phyloP scores from a whole-genome alignment of 2,329 filamentous ascomycete genomes.

The Fusarium chaquense region DNA sequence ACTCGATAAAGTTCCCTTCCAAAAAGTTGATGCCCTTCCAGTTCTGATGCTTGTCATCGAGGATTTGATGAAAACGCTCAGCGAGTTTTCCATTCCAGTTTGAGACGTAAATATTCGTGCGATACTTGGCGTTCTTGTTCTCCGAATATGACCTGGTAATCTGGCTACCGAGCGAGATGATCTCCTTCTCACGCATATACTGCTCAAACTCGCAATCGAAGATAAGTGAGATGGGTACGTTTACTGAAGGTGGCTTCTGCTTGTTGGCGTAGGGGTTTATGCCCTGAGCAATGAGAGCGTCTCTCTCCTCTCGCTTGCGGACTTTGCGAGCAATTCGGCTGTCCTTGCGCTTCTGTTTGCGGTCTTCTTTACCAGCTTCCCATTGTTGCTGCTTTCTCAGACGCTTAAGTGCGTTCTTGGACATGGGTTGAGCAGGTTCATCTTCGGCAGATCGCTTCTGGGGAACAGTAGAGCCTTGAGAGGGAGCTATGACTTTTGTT shows the following conservation, averaged over 20 bases:
- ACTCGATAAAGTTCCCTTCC: slow-evolving; percentile 78
- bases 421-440: slow-evolving; percentile 60
- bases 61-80: slow-evolving; percentile 81
- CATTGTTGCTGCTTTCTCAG: slow-evolving; percentile 77
- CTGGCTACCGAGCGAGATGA: slow-evolving; percentile 84
- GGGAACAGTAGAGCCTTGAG: slow-evolving; percentile 7
- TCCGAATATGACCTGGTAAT: slow-evolving; percentile 91
- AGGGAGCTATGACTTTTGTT: neutral
- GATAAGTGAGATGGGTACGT: slow-evolving; percentile 82
- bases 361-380: slow-evolving; percentile 76
- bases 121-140: slow-evolving; percentile 76
- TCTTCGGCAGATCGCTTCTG: slow-evolving; percentile 18
- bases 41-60: slow-evolving; percentile 76
- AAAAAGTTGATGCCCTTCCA: slow-evolving; percentile 86
- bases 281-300: slow-evolving; percentile 62
- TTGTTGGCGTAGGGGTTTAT: slow-evolving; percentile 55
- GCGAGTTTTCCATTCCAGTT: slow-evolving; percentile 82
- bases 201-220: slow-evolving; percentile 94
- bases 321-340: slow-evolving; percentile 63
- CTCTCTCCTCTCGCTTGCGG: slow-evolving; percentile 63
- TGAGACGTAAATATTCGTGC: slow-evolving; percentile 79
- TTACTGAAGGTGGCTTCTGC: slow-evolving; percentile 57
- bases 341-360: slow-evolving; percentile 66
- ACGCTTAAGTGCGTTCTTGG: slow-evolving; percentile 90
- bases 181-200: slow-evolving; percentile 88